Percentiles rank a stretch among this genome's conserved stretches.
These are phyloP conservation scores for Leucosporidium creatinivorum DNA, from an alignment of 768 basidiomycete species.

Conservation along the genomic window DNA sequence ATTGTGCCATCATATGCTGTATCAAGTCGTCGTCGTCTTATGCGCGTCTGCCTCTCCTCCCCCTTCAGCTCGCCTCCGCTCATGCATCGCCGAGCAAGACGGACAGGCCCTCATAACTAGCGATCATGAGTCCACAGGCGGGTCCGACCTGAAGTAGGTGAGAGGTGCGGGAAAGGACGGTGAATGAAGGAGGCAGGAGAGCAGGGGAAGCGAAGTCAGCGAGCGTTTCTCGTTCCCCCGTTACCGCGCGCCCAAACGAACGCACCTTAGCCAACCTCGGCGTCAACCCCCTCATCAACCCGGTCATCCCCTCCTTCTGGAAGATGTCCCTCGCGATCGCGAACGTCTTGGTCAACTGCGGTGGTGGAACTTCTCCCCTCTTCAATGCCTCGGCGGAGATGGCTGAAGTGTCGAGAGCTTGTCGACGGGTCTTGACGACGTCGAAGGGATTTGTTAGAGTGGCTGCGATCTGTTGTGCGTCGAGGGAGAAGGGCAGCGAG, in stretches of 20 bases:
- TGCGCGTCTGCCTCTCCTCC: no score
- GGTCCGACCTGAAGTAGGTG: constrained; percentile 45
- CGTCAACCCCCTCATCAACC: constrained; percentile 72
- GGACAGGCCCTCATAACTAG: constrained; percentile 63
- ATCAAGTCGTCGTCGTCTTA: no score
- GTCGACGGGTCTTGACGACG: constrained; percentile 88
- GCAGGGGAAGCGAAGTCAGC: no score
- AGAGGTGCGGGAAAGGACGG: constrained; percentile 42
- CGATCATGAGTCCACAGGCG: constrained; percentile 97
- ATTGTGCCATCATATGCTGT: no score
- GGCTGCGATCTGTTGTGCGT: constrained; percentile 51
- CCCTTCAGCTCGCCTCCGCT: no score
- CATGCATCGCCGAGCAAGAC: neutral
- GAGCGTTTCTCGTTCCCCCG: no score
- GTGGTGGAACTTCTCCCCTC: neutral
- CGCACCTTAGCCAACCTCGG: constrained; percentile 84
- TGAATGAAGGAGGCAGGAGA: no score
- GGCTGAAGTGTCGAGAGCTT: constrained; percentile 50
- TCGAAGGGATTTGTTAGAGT: constrained; percentile 91
- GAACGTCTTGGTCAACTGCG: constrained; percentile 49
- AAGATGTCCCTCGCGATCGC: constrained; percentile 63
- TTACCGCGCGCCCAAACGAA: no score
- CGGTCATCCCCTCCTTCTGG: constrained; percentile 65
- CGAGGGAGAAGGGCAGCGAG: no score
- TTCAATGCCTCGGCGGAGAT: neutral